phyloP scores from a whole-genome alignment of 2,329 filamentous ascomycete species.

The Aspergillus spinulosporus region DNA sequence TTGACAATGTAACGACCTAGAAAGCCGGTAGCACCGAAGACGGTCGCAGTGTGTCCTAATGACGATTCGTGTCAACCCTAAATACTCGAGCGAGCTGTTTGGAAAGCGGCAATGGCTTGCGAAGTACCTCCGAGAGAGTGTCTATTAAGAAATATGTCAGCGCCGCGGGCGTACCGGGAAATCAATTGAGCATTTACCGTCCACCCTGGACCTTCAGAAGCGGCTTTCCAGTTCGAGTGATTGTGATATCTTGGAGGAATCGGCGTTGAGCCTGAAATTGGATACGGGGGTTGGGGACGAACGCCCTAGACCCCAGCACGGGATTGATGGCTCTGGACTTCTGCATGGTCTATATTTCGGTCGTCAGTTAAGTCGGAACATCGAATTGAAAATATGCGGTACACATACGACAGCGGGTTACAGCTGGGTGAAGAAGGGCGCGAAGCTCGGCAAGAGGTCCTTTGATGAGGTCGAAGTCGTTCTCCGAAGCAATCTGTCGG shows the following conservation, averaged over 20 bases:
- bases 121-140: slow-evolving; percentile 79
- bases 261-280: slow-evolving; percentile 49
- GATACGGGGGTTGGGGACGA: slow-evolving; percentile 38
- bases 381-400: slow-evolving; percentile 26
- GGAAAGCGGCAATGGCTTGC: slow-evolving; percentile 12
- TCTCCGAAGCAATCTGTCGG: slow-evolving; percentile 23
- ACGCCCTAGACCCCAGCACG: slow-evolving; percentile 41
- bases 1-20: slow-evolving; percentile 97
- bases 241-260: slow-evolving; percentile 75
- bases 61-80: slow-evolving; percentile 28
- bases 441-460: slow-evolving; percentile 31
- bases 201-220: slow-evolving; percentile 86
- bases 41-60: slow-evolving; percentile 88
- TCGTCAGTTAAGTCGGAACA: slow-evolving; percentile 29
- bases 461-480: slow-evolving; percentile 26
- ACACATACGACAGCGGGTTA: slow-evolving; percentile 18
- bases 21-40: slow-evolving; percentile 96
- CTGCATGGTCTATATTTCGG: slow-evolving; percentile 45
- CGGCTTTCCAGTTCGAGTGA: slow-evolving; percentile 94
- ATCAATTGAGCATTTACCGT: slow-evolving; percentile 60
- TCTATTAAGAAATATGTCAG: slow-evolving; percentile 49
- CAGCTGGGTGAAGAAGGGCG: slow-evolving; percentile 28
- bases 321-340: slow-evolving; percentile 47
- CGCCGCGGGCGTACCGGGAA: slow-evolving; percentile 15
- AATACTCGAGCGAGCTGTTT: slow-evolving; percentile 20